Conservation (phyloP, 352 stramenopile species). For the Globisporangium abappressorium region DNA sequence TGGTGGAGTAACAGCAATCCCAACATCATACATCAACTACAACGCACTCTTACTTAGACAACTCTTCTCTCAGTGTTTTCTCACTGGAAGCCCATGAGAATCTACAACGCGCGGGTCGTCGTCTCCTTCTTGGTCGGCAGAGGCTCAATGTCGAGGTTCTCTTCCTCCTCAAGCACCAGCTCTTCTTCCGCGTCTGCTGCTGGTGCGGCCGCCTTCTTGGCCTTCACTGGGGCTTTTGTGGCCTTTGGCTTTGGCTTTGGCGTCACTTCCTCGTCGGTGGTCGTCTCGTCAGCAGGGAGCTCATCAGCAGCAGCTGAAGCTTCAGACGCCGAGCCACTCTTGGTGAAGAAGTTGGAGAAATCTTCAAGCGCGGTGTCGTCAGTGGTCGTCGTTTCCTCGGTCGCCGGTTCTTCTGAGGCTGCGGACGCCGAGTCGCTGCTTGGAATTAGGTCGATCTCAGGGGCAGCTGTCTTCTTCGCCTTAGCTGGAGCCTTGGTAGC, state of each 20-base stretch:
- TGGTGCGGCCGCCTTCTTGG: neutral
- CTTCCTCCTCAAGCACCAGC: constrained; percentile 1
- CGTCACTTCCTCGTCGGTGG: neutral
- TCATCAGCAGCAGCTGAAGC: too few relatives aligned
- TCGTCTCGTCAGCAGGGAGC: neutral
- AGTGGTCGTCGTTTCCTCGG: neutral
- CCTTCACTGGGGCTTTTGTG: neutral
- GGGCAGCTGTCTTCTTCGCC: neutral
- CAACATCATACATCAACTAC: neutral
- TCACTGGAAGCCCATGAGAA: neutral
- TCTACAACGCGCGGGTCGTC: neutral
- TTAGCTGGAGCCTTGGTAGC: neutral
- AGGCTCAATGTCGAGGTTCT: constrained; percentile 3
- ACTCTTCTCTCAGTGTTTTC: neutral
- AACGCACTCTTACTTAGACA: neutral
- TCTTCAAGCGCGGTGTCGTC: neutral
- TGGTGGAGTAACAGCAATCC: neutral
- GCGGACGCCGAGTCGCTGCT: neutral
- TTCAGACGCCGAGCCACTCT: neutral
- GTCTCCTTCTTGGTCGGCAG: neutral
- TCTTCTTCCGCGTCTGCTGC: neutral
- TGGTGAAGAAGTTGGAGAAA: neutral
- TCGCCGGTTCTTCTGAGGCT: too few relatives aligned
- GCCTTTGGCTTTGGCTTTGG: neutral
- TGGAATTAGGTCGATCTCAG: neutral